These are phyloP conservation scores for Emericellopsis cladophorae DNA, from an alignment of 2,329 filamentous ascomycete species.

Conservation along the genomic window DNA sequence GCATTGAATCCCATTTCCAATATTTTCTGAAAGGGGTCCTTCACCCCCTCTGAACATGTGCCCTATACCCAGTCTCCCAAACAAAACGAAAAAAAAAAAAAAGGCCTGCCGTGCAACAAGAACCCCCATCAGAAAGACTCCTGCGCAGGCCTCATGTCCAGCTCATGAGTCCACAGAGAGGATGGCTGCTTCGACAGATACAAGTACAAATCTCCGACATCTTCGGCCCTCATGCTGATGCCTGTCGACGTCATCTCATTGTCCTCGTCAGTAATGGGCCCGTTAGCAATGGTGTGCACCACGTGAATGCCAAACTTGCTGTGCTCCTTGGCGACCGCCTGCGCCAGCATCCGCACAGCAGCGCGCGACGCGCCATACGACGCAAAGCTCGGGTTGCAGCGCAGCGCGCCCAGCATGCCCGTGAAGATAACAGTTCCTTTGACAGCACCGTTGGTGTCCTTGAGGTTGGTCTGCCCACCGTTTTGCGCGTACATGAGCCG, in stretches of 20 bases:
- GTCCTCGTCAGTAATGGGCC: constrained; percentile 35
- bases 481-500: constrained; percentile 38
- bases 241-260: constrained; percentile 31
- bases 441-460: constrained; percentile 30
- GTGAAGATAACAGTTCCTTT: constrained; percentile 47
- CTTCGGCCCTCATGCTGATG: constrained; percentile 44
- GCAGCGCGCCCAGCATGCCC: constrained; percentile 37
- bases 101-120: too few species aligned
- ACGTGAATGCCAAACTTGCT: constrained; percentile 43
- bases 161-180: background rate
- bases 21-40: too few species aligned
- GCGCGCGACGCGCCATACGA: constrained; percentile 41
- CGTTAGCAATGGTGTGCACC: constrained; percentile 46
- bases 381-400: constrained; percentile 39
- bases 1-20: too few species aligned
- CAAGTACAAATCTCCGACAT: constrained; percentile 42
- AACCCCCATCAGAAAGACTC: background rate
- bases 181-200: constrained; percentile 16
- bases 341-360: constrained; percentile 39
- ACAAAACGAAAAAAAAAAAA: too few species aligned
- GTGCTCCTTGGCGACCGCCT: constrained; percentile 42
- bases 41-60: too few species aligned
- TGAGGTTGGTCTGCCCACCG: constrained; percentile 27
- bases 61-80: too few species aligned
- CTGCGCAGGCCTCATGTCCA: background rate